Evolutionary conservation across 208 protist species (phyloP), one percentile per base, ranked within the genome.

Genomic region (Trypanosoma conorhini): DNA sequence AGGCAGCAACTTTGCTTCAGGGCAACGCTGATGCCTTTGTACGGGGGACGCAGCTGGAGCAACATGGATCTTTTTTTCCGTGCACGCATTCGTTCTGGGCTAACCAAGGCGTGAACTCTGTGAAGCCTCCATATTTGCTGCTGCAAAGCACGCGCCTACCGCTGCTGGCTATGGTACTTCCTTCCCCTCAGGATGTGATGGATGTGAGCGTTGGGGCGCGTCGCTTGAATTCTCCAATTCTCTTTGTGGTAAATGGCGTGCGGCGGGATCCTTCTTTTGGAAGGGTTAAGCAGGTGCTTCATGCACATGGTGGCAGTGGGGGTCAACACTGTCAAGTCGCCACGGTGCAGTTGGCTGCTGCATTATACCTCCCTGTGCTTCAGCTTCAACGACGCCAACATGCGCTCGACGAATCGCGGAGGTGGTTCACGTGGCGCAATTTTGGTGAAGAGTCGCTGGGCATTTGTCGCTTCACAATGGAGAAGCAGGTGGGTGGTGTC

Each of bases 21-120:
- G 21, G 54, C 21, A 73, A 60, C 31, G 65, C 48, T 42, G 48
- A 60, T 31, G 8, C 4, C 22, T 42, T 74, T 28, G 67, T 44
- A 21, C 5, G 30, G 42, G 28, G 21, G 28, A 67, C 68, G 50
- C 68, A 67, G 40, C 48, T 74, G 60, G 60, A 65, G n/a, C 60
- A 67, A n/a, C 46, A 74, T 67, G 68, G 68, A 33, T 74, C 67
- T 46, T 74, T 60, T 24, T 26, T 60, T n/a, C 46, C 31, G 1
- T 38, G 15, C 48, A 28, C 26, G 33, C 50, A 67, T 52, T 40
- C 35, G 5, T 61, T 67, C 42, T 67, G 48, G 58, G n/a, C 38
- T 9, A 50, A 44, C 10, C 35, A 38, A 15, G n/a, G 48, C 15
- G 42, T 35, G 24, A 46, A 35, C 31, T 13, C 28, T 46, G 19